Conservation (phyloP, 1,139 yeast species). For the Geotrichum europaeum region DNA sequence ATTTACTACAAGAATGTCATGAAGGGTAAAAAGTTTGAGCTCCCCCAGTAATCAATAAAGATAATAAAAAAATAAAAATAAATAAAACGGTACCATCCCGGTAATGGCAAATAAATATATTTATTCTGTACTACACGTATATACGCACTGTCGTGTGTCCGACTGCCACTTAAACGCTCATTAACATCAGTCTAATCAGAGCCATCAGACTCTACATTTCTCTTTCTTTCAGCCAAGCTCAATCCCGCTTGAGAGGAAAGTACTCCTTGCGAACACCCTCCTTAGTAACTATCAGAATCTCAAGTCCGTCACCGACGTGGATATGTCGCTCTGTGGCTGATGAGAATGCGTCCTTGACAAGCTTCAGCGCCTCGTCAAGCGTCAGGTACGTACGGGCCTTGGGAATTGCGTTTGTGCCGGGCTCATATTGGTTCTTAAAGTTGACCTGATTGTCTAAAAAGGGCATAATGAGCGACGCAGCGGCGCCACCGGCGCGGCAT, state of each 20-base stretch:
- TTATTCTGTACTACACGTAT: conserved; percentile 8
- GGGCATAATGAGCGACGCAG: conserved; percentile 93
- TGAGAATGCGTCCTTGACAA: conserved; percentile 88
- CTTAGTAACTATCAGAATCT: conserved; percentile 82
- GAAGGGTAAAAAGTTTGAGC: conserved; percentile 72
- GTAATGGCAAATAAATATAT: conserved; percentile 12
- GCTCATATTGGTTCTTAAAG: conserved; percentile 84
- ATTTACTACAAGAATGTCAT: conserved; percentile 79
- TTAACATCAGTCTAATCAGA: not conserved
- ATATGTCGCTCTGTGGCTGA: conserved; percentile 98
- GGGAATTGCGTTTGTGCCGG: conserved; percentile 59
- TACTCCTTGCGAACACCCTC: conserved; percentile 84
- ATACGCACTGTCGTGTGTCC: not conserved
- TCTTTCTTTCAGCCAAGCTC: conserved; percentile 19
- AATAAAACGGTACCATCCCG: not conserved
- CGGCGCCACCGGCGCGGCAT: conserved; percentile 97
- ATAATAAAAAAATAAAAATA: not conserved
- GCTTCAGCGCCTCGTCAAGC: conserved; percentile 76
- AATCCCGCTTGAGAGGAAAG: conserved; percentile 86
- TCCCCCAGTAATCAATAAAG: conserved; percentile 50
- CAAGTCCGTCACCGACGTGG: conserved; percentile 95
- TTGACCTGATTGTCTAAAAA: conserved; percentile 95
- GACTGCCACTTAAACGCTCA: not conserved
- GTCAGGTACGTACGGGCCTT: conserved; percentile 56
- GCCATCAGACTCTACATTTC: not conserved